Evolutionary conservation across 1,284 basidiomycete genomes (phyloP), one percentile per base, ranked within the genome.

Genomic region (Rhodotorula sp.): DNA sequence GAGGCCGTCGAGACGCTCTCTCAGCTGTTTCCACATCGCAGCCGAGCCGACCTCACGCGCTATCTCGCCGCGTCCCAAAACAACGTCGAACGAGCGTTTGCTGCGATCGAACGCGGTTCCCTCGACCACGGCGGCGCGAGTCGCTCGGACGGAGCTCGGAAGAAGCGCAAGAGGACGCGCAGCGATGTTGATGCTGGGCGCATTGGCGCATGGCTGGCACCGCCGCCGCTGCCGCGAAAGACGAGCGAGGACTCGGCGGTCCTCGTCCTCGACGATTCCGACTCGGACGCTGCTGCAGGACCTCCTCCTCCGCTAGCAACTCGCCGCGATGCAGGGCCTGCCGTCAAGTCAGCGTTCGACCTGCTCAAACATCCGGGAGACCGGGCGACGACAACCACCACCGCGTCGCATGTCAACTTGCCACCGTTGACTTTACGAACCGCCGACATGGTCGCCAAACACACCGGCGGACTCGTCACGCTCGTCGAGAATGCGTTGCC

Each of bases 401-500:
- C 6, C 5, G 48, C 69, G 2, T 52, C 64, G 4, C 67, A 64
- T n/a, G 49, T 68, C 60, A 66, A 67, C 21, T 63, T 75, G 7
- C 71, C 74, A 15, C 67, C 71, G 12, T 45, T 75, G 21, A 47
- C 28, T 2, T 57, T 75, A 5, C 47, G 67, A 2, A 66, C 62
- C 19, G 48, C 71, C 0, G 69, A 38, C 5, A 57, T 68, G 48
- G 68, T 76, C 60, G 58, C 66, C n/a, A n/a, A 67, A 15, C 63
- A 72, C 54, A 76, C 75, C 5, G 14, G 31, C 15, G 71, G 72
- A 15, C 61, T 72, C n/a, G 62, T 70, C 55, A 73, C 71, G 2
- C 67, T 75, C 50, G 66, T 75, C 52, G 64, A 67, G 60, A 62
- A 73, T 23, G 71, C 72, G 5, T 34, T 76, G 16, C 73, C 73